phyloP scores from a whole-genome alignment of 768 basidiomycete species.

The Cystobasidium tubakii region DNA sequence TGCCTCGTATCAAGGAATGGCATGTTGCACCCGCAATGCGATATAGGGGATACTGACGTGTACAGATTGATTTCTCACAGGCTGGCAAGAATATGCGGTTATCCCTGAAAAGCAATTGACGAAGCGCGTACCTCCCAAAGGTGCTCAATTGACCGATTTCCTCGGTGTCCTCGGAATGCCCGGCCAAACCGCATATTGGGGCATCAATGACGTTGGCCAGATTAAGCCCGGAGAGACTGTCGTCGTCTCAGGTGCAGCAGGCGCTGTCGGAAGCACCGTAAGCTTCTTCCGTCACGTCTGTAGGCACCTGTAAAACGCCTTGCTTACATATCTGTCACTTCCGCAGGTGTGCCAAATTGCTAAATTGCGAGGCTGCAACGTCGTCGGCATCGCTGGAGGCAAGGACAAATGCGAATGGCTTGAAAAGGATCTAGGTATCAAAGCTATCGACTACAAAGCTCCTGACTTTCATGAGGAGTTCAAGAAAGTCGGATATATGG shows the following conservation, averaged over 20 bases:
- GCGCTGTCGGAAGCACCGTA: conserved; percentile 72
- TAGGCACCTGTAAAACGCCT: no score
- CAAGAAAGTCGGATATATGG: conserved; percentile 66
- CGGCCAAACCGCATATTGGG: conserved; percentile 76
- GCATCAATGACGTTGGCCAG: conserved; percentile 70
- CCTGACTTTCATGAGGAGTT: conserved; percentile 63
- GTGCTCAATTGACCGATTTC: conserved; percentile 58
- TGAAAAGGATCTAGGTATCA: conserved; percentile 72
- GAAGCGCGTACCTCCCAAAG: conserved; percentile 10
- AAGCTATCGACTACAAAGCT: conserved; percentile 81
- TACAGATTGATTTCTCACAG: neutral
- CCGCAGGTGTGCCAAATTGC: conserved; percentile 65
- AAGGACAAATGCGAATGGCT: conserved; percentile 79
- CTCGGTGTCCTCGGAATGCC: conserved; percentile 70
- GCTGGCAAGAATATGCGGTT: conserved; percentile 36
- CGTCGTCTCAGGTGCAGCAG: conserved; percentile 83
- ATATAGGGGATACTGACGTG: no score
- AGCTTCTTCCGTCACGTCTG: no score
- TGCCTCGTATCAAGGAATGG: conserved; percentile 52
- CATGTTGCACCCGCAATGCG: no score
- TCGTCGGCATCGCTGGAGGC: conserved; percentile 81
- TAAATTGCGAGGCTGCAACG: conserved; percentile 65
- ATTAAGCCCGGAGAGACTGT: conserved; percentile 78
- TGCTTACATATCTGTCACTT: no score
- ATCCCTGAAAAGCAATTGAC: conserved; percentile 15